Evolutionary conservation across 495 filamentous ascomycete species (phyloP).

Genomic region (Talaromyces wortmannii): DNA sequence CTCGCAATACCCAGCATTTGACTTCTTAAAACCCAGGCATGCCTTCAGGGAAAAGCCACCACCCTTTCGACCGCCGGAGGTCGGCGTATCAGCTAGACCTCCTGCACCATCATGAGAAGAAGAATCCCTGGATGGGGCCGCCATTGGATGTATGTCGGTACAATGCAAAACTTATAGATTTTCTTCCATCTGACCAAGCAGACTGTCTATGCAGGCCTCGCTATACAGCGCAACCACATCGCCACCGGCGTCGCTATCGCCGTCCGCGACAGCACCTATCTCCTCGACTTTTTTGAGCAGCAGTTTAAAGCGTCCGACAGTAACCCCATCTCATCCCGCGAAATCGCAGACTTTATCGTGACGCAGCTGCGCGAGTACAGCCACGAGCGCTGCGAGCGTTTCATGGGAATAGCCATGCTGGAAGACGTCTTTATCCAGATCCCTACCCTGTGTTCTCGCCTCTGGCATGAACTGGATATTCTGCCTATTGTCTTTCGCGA

Average conservation of each 20-base stretch:
- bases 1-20: not conserved
- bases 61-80: slow-evolving; percentile 20
- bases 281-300: slow-evolving; percentile 66
- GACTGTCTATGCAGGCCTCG: slow-evolving; percentile 60
- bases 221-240: slow-evolving; percentile 40
- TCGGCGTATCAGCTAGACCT: slow-evolving; percentile 27
- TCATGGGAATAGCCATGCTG: slow-evolving; percentile 49
- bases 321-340: slow-evolving; percentile 17
- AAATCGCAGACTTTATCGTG: slow-evolving; percentile 50
- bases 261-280: slow-evolving; percentile 72
- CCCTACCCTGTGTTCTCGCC: slow-evolving; percentile 57
- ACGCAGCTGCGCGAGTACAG: slow-evolving; percentile 47
- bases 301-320: slow-evolving; percentile 23
- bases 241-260: slow-evolving; percentile 56
- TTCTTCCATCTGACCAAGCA: slow-evolving; percentile 16
- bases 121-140: slow-evolving; percentile 15
- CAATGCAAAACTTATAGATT: not conserved
- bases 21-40: not conserved
- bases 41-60: slow-evolving; percentile 3
- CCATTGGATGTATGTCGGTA: slow-evolving; percentile 14
- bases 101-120: slow-evolving; percentile 15
- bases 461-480: slow-evolving; percentile 77
- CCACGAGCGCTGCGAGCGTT: slow-evolving; percentile 57
- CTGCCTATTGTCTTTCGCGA: slow-evolving; percentile 54
- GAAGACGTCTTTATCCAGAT: slow-evolving; percentile 38